Base-by-base conservation (phyloP, 129 eudicot species). In the Artemisia annua region DNA sequence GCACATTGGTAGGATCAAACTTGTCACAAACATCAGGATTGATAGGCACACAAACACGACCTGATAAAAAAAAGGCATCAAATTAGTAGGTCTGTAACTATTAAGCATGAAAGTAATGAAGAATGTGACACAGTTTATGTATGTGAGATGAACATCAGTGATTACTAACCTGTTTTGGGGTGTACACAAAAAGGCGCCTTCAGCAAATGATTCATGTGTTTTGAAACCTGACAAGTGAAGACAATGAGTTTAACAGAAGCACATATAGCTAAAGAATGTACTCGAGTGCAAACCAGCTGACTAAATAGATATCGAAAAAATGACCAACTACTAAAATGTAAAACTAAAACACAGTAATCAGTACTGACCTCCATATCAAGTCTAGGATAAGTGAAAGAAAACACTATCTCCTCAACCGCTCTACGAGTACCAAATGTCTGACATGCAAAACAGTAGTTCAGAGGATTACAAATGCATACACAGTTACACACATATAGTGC, bases 161-260 rank as follows among this genome's bases (percentile, higher is more conserved):
- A 13, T 0, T n/a, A 74, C 4, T 60, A 66, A 88, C 99, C 97
- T 88, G 99, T 95, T 88, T 95, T 88, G 20, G 99, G 99, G 79
- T 90, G 99, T 70, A 90, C 75, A 52, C 97, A 95, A 64, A 95
- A 95, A 26, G 99, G 99, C 75, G 99, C 93, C 85, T 95, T 95
- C 75, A 95, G 88, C 82, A 95, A 85, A 78, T 95, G 97, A 78
- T 88, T 95, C 96, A 88, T 95, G 81, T 86, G 97, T 79, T 88
- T 95, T 68, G 99, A 86, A 48, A 95, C 99, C 99, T 95, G 91
- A 70, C 43, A 76, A 16, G 20, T 55, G 63, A 64, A 48, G n/a
- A 58, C 67, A 51, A 58, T 74, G 28, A 79, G 69, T 63, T 35
- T 24, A 15, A 11, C 46, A n/a, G 7, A 11, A 66, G 18, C 19